Evolutionary conservation across 345 rosid genomes (phyloP).

Genomic region (Gossypium arboreum): DNA sequence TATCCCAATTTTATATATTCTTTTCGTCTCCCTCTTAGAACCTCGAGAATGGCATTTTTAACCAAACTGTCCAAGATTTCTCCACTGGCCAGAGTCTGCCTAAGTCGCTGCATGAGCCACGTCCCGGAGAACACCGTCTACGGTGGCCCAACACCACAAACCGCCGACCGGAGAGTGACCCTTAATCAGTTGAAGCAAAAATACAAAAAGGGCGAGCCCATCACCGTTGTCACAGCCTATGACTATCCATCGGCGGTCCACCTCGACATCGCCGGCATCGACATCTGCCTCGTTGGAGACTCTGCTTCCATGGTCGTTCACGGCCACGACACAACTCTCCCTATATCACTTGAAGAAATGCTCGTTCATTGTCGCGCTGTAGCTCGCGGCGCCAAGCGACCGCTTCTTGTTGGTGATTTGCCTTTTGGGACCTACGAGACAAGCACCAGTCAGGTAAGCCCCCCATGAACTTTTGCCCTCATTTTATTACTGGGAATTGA

Average conservation of each 20-base stretch:
- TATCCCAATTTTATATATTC: too few species aligned
- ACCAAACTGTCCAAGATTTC: neutral
- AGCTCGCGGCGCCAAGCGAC: slow-evolving; percentile 73
- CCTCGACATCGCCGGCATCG: slow-evolving; percentile 76
- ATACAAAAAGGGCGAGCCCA: slow-evolving; percentile 59
- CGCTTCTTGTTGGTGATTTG: slow-evolving; percentile 89
- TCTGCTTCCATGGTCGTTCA: slow-evolving; percentile 97
- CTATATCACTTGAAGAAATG: slow-evolving; percentile 86
- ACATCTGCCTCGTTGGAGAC: slow-evolving; percentile 83
- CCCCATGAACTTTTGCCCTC: neutral
- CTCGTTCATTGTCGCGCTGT: slow-evolving; percentile 89
- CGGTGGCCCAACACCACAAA: slow-evolving; percentile 71
- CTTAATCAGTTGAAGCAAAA: slow-evolving; percentile 46
- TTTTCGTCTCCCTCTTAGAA: neutral
- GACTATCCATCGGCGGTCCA: slow-evolving; percentile 91
- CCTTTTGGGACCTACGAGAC: slow-evolving; percentile 91
- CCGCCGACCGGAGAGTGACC: slow-evolving; percentile 61
- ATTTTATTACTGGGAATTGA: neutral
- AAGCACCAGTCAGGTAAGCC: slow-evolving; percentile 50
- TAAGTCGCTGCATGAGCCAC: slow-evolving; percentile 61
- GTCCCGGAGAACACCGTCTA: slow-evolving; percentile 77
- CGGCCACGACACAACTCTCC: slow-evolving; percentile 93
- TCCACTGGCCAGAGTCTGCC: slow-evolving; percentile 12
- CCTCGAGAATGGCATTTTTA: slow-evolving; percentile 3
- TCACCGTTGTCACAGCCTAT: slow-evolving; percentile 74